Evolutionary conservation across 2,329 filamentous ascomycete genomes (phyloP), one percentile per base, ranked within the genome.

Genomic region (Ascocoryne sarcoides): DNA sequence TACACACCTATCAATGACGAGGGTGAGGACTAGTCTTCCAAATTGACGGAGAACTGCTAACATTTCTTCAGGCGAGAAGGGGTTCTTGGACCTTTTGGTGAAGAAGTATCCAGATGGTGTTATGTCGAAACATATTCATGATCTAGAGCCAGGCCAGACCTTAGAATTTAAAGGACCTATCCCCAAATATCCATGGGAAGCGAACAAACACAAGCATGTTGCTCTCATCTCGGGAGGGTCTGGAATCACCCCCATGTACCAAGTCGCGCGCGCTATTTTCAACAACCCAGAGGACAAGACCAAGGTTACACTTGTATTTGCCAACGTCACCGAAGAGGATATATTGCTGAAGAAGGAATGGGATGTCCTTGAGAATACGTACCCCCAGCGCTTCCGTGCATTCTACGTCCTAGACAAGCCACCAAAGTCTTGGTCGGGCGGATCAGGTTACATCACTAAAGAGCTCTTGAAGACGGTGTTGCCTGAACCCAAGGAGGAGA

Each of bases 201-300:
- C 81, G 53, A 96, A 96, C 76, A 95, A 95, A 76, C 89, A 95
- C 70, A 70, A 85, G 46, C 88, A 96, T 70, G 78, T 93, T 55
- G 82, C 77, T 29, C 71, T 90, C 51, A 76, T 98, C 48, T 87
- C 90, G n/a, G 92, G 92, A 56, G 92, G 92, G 50, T 95, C 92
- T 5, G 92, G 92, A 46, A 94, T 98, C 64, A 92, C 92, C 9
- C 92, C 92, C 53, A 95, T 96, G 90, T 96, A 85, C 73, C 92
- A 98, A 72, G 79, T 98, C 33, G 72, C 79, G 50, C 86, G 86
- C 48, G 75, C 81, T 60, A 95, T 98, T 68, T 94, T 96, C 79
- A 86, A 82, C 66, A 94, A 95, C 76, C 87, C 90, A 45, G 77
- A 85, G 32, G 92, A 98, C 70, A 89, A 92, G 77, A 98, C 92